Evolutionary conservation across 2,329 filamentous ascomycete genomes (phyloP).

Genomic region (Torrubiella hemipterigena): DNA sequence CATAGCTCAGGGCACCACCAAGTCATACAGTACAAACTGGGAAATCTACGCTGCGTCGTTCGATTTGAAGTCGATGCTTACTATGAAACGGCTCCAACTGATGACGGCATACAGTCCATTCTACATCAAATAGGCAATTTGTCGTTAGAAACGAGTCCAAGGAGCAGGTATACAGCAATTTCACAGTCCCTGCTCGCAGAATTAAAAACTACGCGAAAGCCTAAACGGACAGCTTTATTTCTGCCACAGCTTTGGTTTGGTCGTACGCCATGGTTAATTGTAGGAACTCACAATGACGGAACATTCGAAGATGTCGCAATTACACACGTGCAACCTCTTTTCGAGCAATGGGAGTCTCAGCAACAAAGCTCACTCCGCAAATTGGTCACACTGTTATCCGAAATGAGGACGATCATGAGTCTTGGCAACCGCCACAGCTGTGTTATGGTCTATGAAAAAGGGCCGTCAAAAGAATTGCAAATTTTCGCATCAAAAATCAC

Average conservation of each 20-base stretch:
- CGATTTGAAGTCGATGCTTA: slow-evolving; percentile 10
- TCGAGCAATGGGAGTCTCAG: neutral
- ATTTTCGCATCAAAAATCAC: too few relatives aligned
- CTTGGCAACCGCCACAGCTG: too few relatives aligned
- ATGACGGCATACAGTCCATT: neutral
- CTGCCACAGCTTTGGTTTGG: slow-evolving; percentile 17
- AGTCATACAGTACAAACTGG: slow-evolving; percentile 10
- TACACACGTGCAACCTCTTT: neutral
- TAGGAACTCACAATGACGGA: slow-evolving; percentile 9
- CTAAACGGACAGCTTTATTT: neutral
- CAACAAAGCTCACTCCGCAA: neutral
- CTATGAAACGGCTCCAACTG: neutral
- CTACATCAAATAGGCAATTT: neutral
- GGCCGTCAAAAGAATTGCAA: too few relatives aligned
- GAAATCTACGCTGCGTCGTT: slow-evolving; percentile 9
- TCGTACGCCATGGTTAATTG: slow-evolving; percentile 13
- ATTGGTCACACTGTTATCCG: slow-evolving; percentile 1
- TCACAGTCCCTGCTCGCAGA: slow-evolving; percentile 9
- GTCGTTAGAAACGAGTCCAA: neutral
- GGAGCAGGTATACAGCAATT: slow-evolving; percentile 1
- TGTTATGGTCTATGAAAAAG: too few relatives aligned
- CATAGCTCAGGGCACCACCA: slow-evolving; percentile 7
- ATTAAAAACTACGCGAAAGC: slow-evolving; percentile 9
- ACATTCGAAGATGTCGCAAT: slow-evolving; percentile 7
- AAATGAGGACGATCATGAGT: slow-evolving; percentile 9